These are phyloP conservation scores for Paspalum vaginatum DNA, from an alignment of 176 grass and related monocot species.

Conservation along the genomic window DNA sequence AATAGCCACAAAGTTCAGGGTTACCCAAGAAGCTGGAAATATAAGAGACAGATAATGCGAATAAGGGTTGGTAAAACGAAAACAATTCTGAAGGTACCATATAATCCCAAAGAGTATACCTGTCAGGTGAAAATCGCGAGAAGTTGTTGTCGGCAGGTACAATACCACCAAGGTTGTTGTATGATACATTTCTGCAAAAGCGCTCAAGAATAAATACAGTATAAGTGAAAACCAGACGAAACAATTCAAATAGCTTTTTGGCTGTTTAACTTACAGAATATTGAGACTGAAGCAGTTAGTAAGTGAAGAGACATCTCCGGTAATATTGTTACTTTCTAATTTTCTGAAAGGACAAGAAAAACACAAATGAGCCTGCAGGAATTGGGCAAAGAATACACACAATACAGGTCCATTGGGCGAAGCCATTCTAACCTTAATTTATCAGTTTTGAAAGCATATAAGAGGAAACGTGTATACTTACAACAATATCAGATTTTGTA, in stretches of 20 bases:
- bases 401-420: not conserved
- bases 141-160: constrained; percentile 89
- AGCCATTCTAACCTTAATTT: constrained; percentile 11
- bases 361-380: constrained; percentile 40
- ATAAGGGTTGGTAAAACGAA: not conserved
- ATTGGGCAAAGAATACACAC: not conserved
- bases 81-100: not conserved
- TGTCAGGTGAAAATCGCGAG: constrained; percentile 79
- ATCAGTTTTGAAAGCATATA: not conserved
- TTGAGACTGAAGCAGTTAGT: constrained; percentile 79
- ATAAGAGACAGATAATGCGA: constrained; percentile 34
- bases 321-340: constrained; percentile 83
- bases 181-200: constrained; percentile 82
- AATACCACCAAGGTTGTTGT: constrained; percentile 76
- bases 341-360: constrained; percentile 51
- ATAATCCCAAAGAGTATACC: constrained; percentile 40
- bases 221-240: constrained; percentile 32
- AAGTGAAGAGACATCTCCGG: constrained; percentile 75
- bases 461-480: constrained; percentile 46
- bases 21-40: constrained; percentile 79
- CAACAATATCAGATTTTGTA: constrained; percentile 83
- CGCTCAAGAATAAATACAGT: not conserved
- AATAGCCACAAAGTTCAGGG: constrained; percentile 85
- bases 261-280: constrained; percentile 66
- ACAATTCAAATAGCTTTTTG: constrained; percentile 14